phyloP scores from a whole-genome alignment of 2,329 filamentous ascomycete genomes.

The Cercospora sp. region DNA sequence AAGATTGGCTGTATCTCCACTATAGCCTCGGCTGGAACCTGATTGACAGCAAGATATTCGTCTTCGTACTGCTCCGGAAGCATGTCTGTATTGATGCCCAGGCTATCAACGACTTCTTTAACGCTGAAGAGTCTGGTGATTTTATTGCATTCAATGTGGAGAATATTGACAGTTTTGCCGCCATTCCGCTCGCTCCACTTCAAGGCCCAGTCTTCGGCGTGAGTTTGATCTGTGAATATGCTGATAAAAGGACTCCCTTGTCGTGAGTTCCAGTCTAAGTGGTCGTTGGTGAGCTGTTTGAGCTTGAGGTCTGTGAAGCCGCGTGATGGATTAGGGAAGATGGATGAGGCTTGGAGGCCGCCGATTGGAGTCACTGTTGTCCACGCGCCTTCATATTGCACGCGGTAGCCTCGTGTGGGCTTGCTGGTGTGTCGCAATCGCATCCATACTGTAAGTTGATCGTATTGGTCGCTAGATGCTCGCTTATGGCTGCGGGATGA shows the following conservation, averaged over 20 bases:
- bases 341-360: conserved; percentile 14
- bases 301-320: conserved; percentile 16
- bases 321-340: conserved; percentile 16
- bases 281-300: conserved; percentile 16
- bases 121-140: conserved; percentile 19
- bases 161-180: conserved; percentile 7
- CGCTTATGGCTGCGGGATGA: conserved; percentile 8
- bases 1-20: conserved; percentile 4
- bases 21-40: conserved; percentile 19
- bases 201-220: conserved; percentile 17
- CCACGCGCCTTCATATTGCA: conserved; percentile 17
- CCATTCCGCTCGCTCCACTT: conserved; percentile 15
- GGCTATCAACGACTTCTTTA: conserved; percentile 10
- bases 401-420: conserved; percentile 16
- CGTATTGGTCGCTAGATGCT: conserved; percentile 9
- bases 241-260: conserved; percentile 16
- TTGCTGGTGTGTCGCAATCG: conserved; percentile 17
- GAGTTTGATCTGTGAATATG: conserved; percentile 16
- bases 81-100: conserved; percentile 10
- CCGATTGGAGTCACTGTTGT: conserved; percentile 15
- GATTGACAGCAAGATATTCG: conserved; percentile 19
- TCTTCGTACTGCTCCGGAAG: conserved; percentile 13
- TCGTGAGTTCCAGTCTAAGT: conserved; percentile 17
- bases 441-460: conserved; percentile 20
- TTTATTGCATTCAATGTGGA: conserved; percentile 17